These are phyloP conservation scores for Chlorella vulgaris DNA, from an alignment of 139 green algal species.

Conservation along the genomic window DNA sequence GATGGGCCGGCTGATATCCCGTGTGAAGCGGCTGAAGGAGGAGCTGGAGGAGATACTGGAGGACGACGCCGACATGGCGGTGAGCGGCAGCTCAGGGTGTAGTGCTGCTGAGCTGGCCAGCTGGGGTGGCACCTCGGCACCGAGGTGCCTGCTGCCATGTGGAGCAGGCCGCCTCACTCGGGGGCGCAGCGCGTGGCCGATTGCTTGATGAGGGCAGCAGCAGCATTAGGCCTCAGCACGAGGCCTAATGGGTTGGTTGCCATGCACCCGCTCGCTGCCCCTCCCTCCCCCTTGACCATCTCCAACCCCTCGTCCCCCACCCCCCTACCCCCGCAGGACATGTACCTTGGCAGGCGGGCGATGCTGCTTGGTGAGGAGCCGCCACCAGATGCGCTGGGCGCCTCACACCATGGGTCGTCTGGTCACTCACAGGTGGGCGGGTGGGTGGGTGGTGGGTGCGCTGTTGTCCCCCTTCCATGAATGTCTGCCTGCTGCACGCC, in stretches of 20 bases:
- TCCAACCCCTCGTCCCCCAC: no score
- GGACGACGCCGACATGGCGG: conserved; percentile 55
- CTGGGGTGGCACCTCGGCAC: neutral
- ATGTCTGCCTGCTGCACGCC: neutral
- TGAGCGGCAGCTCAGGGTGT: neutral
- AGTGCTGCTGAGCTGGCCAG: neutral
- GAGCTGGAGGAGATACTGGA: conserved; percentile 56
- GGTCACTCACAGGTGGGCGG: neutral
- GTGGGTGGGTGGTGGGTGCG: neutral
- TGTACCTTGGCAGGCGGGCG: conserved; percentile 44
- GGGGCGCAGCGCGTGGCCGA: no score
- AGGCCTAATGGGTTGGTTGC: no score
- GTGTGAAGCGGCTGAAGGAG: conserved; percentile 37
- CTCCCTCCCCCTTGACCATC: no score
- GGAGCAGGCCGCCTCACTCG: no score
- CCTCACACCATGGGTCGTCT: no score
- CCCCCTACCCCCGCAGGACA: conserved; percentile 4
- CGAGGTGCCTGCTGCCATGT: neutral
- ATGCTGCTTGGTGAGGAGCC: conserved; percentile 24
- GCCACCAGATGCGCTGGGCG: neutral
- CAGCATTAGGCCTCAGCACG: no score
- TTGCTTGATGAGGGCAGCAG: no score
- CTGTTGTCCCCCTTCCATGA: no score
- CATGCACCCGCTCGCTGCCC: no score
- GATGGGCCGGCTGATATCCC: conserved; percentile 26